Evolutionary conservation across 192 early-diverging fungal species (phyloP).

Genomic region (Dispira parvispora): DNA sequence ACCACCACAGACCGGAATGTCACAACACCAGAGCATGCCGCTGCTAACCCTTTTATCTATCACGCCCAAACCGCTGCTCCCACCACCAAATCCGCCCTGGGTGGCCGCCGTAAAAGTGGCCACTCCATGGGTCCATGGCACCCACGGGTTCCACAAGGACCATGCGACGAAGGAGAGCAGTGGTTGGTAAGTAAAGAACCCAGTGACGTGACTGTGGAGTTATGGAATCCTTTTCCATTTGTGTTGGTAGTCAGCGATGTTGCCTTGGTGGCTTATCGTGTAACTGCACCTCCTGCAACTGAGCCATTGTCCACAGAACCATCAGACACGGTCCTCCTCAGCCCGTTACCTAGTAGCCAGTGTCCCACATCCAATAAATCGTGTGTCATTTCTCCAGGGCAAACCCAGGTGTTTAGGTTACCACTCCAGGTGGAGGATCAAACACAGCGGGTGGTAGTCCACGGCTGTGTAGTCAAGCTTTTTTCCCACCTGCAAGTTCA

Average conservation of each 20-base stretch:
- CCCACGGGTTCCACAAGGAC: neutral
- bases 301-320: too few relatives aligned
- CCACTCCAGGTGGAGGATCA: neutral
- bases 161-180: neutral
- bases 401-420: neutral
- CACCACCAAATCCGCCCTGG: too few relatives aligned
- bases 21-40: neutral
- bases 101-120: neutral
- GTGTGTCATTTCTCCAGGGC: neutral
- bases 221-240: conserved; percentile 2
- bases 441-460: neutral
- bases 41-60: conserved; percentile 1
- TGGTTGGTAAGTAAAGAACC: neutral
- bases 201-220: neutral
- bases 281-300: neutral
- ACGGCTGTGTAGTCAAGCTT: neutral
- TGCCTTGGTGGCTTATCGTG: neutral
- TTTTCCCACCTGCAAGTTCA: conserved; percentile 4
- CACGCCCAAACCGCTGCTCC: neutral
- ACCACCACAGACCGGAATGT: neutral
- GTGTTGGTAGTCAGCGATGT: neutral
- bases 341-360: neutral
- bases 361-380: neutral
- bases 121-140: neutral
- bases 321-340: neutral